These are phyloP conservation scores for Colletotrichum musicola DNA, from an alignment of 2,329 filamentous ascomycete species.

Conservation along the genomic window DNA sequence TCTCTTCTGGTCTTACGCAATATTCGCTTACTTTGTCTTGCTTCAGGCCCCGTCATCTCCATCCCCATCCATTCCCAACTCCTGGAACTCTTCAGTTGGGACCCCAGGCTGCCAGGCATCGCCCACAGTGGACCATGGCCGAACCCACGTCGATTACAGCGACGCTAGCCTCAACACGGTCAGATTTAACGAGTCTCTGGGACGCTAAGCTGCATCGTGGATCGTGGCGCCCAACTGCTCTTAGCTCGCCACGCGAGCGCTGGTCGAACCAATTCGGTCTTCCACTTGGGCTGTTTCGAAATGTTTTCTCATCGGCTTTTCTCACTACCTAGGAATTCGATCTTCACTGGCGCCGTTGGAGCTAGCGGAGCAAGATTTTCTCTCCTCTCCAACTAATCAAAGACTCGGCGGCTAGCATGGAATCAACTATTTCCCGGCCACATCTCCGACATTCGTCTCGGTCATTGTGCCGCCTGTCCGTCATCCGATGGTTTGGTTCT, in stretches of 20 bases:
- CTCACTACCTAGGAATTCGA: neutral
- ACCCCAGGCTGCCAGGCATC: no score
- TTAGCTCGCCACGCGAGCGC: conserved; percentile 8
- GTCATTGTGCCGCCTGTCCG: conserved; percentile 6
- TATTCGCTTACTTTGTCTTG: no score
- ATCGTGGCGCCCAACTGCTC: conserved; percentile 12
- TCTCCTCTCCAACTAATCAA: neutral
- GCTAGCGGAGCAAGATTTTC: neutral
- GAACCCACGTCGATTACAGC: conserved; percentile 1
- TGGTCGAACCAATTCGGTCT: neutral
- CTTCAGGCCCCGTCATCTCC: no score
- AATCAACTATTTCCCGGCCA: neutral
- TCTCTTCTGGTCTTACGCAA: neutral
- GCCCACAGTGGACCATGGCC: neutral
- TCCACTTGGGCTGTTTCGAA: conserved; percentile 12
- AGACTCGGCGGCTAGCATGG: neutral
- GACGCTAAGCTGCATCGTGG: neutral
- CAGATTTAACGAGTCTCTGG: conserved; percentile 12
- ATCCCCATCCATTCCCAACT: no score
- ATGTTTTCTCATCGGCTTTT: neutral
- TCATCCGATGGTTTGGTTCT: neutral
- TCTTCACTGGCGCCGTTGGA: neutral
- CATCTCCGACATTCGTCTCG: no score
- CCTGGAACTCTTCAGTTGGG: no score
- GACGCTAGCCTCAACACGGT: conserved; percentile 20